Base-by-base conservation (phyloP, 208 protist genomes). In the Acanthamoeba healyi region DNA sequence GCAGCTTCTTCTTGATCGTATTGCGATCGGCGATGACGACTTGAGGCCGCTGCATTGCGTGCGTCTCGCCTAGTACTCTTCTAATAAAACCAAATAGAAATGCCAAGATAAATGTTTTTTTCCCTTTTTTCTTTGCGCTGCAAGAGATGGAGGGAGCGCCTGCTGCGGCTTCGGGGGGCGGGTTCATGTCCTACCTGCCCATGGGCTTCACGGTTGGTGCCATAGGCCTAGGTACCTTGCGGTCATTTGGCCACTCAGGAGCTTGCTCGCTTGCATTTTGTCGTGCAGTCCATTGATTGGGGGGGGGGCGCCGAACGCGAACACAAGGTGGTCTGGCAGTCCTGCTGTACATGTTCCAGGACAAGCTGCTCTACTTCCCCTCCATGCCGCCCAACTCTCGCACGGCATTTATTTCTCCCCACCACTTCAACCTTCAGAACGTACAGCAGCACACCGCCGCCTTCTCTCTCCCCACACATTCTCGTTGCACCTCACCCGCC, bases 311-410 rank as follows among this genome's bases (percentile, higher is more conserved):
- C 10, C 49, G 15, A 54, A 54, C 49, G 49, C 49, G 6, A 54
- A 54, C 49, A n/a, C 54, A 26, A 70, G 82, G 82, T 22, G 12
- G 26, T n/a, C 34, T 92, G 22, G 65, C 65, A 34, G 63, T 92
- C 22, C 32, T 79, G 26, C 12, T 92, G 36, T 92, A 92, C 42
- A n/a, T 79, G 26, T 79, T 92, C 40, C 87, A 92, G 42, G 46
- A 79, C 61, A 92, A 92, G 34, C 87, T 92, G 40, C 63, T 92
- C 40, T 92, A 92, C 40, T 81, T 79, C n/a, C 87, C 87, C 19
- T 51, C 38, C 26, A 65, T 92, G 56, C 87, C 87, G 19, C 61
- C 40, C 29, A 61, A 79, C 56, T 26, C 87, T 4, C 56, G 87
- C 40, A 92, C 61, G 10, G 38, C 46, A 2, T 92, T 79, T 34